These are phyloP conservation scores for Gossypium sturtianum DNA, from an alignment of 345 rosid species.

Conservation along the genomic window DNA sequence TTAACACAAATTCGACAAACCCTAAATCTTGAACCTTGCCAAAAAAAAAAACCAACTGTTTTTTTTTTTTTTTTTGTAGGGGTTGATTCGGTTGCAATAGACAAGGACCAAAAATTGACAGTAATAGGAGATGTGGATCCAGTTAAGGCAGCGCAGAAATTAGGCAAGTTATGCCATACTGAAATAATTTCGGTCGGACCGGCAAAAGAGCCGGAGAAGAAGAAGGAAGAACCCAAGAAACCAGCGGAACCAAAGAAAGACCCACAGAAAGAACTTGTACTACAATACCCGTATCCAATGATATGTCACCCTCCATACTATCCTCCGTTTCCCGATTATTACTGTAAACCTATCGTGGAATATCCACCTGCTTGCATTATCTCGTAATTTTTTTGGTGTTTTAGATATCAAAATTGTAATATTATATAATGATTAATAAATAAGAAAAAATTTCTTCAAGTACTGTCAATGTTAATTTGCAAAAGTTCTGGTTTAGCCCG, in stretches of 20 bases:
- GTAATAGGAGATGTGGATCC: conserved; percentile 50
- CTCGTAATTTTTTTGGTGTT: conserved; percentile 10
- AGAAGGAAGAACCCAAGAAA: background rate
- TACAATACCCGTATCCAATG: background rate
- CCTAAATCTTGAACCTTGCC: background rate
- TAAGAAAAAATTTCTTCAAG: no score
- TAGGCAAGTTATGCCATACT: conserved; percentile 49
- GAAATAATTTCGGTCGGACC: conserved; percentile 51
- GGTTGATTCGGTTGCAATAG: conserved; percentile 44
- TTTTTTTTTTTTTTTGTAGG: conserved; percentile 19
- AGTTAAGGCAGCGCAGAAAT: conserved; percentile 29
- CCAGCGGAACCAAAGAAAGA: conserved; percentile 15
- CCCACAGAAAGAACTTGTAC: background rate
- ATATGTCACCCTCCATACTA: background rate
- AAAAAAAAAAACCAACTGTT: no score
- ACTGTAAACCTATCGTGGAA: conserved; percentile 27
- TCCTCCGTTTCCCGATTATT: background rate
- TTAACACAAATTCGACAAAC: background rate
- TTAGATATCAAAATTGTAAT: background rate
- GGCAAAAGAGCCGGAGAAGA: conserved; percentile 27
- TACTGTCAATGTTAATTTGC: no score
- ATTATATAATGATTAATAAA: no score
- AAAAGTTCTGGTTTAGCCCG: no score
- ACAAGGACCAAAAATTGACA: conserved; percentile 58
- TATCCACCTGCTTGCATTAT: conserved; percentile 40